These are phyloP conservation scores for Huntiella bhutanensis DNA, from an alignment of 2,329 filamentous ascomycete species.

Conservation along the genomic window DNA sequence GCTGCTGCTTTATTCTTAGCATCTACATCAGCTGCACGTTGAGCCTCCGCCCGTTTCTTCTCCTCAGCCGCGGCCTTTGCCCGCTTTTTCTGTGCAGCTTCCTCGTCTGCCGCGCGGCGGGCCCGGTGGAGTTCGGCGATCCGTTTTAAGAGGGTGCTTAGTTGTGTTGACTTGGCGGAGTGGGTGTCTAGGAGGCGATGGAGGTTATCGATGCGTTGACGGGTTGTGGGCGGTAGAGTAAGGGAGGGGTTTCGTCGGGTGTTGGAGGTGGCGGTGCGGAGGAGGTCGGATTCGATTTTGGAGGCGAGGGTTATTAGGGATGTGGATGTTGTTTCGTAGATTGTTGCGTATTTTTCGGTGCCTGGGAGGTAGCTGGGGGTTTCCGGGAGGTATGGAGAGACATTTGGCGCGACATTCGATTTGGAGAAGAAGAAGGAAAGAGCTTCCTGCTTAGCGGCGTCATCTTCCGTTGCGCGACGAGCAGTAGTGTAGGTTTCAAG, in stretches of 20 bases:
- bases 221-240: conserved; percentile 6
- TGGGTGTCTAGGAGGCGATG: conserved; percentile 10
- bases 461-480: conserved; percentile 7
- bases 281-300: conserved; percentile 18
- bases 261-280: conserved; percentile 14
- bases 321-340: conserved; percentile 7
- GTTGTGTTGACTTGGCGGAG: conserved; percentile 10
- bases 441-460: conserved; percentile 7
- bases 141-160: conserved; percentile 21
- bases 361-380: background rate
- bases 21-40: conserved; percentile 10
- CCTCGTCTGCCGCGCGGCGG: conserved; percentile 15
- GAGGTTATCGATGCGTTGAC: conserved; percentile 10
- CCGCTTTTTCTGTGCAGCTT: conserved; percentile 27
- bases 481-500: conserved; percentile 4
- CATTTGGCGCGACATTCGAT: background rate
- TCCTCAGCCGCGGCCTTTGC: conserved; percentile 21
- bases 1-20: conserved; percentile 10
- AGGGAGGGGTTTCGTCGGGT: conserved; percentile 6
- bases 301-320: conserved; percentile 16
- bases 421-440: conserved; percentile 10
- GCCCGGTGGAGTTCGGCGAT: conserved; percentile 29
- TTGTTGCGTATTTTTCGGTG: conserved; percentile 11
- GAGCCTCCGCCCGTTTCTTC: conserved; percentile 14
- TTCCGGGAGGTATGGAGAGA: background rate